Evolutionary conservation across 2,329 filamentous ascomycete species (phyloP).

Genomic region (Talaromyces sp.): DNA sequence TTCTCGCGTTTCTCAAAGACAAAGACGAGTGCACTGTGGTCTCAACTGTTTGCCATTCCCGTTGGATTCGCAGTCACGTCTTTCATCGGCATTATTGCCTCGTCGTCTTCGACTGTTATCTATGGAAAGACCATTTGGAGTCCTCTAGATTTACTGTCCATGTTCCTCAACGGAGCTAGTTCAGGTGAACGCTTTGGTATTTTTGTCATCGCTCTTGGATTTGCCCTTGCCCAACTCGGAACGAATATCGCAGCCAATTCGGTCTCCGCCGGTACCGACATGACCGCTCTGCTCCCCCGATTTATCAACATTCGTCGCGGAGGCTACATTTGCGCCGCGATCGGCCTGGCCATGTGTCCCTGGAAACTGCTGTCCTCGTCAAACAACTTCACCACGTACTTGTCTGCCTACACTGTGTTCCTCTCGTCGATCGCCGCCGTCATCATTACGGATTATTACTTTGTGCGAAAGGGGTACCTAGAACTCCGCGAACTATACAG

Average conservation of each 20-base stretch:
- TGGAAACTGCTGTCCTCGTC: slow-evolving; percentile 65
- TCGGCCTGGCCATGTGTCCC: slow-evolving; percentile 82
- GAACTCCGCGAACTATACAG: slow-evolving; percentile 75
- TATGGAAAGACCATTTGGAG: slow-evolving; percentile 67
- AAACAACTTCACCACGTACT: slow-evolving; percentile 86
- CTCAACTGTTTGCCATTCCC: slow-evolving; percentile 71
- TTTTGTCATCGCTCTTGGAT: slow-evolving; percentile 66
- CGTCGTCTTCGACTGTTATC: slow-evolving; percentile 60
- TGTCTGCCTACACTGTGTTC: slow-evolving; percentile 89
- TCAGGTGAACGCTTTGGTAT: slow-evolving; percentile 67
- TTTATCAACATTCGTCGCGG: slow-evolving; percentile 82
- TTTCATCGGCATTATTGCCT: slow-evolving; percentile 78
- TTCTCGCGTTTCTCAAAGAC: slow-evolving; percentile 78
- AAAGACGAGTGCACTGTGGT: slow-evolving; percentile 71
- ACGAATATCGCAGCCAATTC: slow-evolving; percentile 87
- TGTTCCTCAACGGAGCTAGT: slow-evolving; percentile 64
- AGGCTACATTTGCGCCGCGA: slow-evolving; percentile 73
- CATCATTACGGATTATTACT: slow-evolving; percentile 82
- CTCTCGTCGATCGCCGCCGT: slow-evolving; percentile 92
- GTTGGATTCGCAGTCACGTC: slow-evolving; percentile 70
- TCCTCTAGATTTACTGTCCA: slow-evolving; percentile 61
- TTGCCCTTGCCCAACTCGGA: slow-evolving; percentile 73
- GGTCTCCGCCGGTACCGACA: slow-evolving; percentile 74
- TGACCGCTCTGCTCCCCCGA: slow-evolving; percentile 73
- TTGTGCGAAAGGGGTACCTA: slow-evolving; percentile 75